Base-by-base conservation (phyloP, 768 basidiomycete genomes). In the Xanthoconium stramineum region DNA sequence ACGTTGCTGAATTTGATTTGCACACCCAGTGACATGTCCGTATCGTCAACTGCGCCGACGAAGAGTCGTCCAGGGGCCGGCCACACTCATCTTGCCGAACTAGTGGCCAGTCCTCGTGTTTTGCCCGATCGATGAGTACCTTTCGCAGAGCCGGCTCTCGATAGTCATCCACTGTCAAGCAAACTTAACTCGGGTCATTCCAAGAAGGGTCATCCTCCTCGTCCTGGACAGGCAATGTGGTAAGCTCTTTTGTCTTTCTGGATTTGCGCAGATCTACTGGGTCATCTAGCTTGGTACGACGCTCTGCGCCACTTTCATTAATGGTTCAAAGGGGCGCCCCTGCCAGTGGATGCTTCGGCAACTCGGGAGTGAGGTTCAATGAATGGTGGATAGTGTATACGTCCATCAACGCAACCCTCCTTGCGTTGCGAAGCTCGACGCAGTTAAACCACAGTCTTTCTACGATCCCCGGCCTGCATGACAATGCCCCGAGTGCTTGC, bases 211-310 rank as follows among this genome's bases (percentile, higher is more conserved):
- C 13, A 42, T 39, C 5, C 43, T 81, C 81, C 3, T n/a, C n/a
- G n/a, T n/a, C 81, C 82, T 52, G 80, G 81, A 28, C 81, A 82
- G 56, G 77, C 80, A 14, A 68, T 83, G 33, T 82, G 80, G 81
- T 68, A 35, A 9, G 33, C 33, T 12, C 12, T 35, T 11, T 42
- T 3, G 14, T 46, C 24, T n/a, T 15, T 10, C 1, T 15, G 32
- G 6, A 30, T 29, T 47, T 36, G 11, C 33, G 33, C 20, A 45
- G 35, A 48, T 55, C 33, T 15, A 56, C 17, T 13, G 43, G 15
- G 12, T 15, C 10, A 5, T 44, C 47, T 42, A 68, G 66, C 50
- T 50, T 20, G 39, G 42, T 20, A 24, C 30, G n/a, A 42, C 60
- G 3, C 57, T 67, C 14, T 67, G 65, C 36, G 62, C 68, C 15